These are phyloP conservation scores for Hagleromyces aurorensis DNA, from an alignment of 805 yeast species.

Conservation along the genomic window DNA sequence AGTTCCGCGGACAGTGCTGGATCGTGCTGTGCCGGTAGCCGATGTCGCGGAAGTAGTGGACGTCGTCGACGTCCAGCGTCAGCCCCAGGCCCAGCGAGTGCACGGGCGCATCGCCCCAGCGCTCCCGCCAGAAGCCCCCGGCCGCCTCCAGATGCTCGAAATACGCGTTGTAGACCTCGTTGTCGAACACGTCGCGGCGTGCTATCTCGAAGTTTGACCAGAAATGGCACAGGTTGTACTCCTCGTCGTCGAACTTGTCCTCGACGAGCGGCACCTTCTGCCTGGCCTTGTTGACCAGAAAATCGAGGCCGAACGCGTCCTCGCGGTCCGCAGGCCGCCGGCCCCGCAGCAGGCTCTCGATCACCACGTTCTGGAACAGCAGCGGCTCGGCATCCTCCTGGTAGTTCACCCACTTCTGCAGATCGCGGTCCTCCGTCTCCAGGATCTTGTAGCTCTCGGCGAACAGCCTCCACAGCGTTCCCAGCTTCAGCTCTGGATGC, in stretches of 20 bases:
- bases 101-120: conserved; percentile 98
- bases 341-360: conserved; percentile 25
- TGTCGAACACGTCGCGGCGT: conserved; percentile 62
- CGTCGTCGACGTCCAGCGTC: conserved; percentile 55
- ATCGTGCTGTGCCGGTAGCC: conserved; percentile 80
- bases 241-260: conserved; percentile 58
- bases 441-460: conserved; percentile 35
- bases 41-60: conserved; percentile 88
- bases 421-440: conserved; percentile 28
- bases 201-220: conserved; percentile 96
- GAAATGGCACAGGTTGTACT: conserved; percentile 76
- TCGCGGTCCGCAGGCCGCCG: conserved; percentile 9
- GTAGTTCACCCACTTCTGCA: conserved; percentile 25
- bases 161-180: conserved; percentile 55
- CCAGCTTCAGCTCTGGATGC: conserved; percentile 38
- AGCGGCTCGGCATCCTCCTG: conserved; percentile 20
- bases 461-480: conserved; percentile 67
- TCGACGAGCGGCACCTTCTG: conserved; percentile 29
- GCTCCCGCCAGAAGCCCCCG: conserved; percentile 81
- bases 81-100: conserved; percentile 83
- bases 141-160: conserved; percentile 59
- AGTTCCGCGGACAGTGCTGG: conserved; percentile 75
- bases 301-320: conserved; percentile 28
- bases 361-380: conserved; percentile 25
- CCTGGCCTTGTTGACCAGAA: conserved; percentile 34